phyloP scores from a whole-genome alignment of 306 rosid genomes.

The Erythrophleum fordii region DNA sequence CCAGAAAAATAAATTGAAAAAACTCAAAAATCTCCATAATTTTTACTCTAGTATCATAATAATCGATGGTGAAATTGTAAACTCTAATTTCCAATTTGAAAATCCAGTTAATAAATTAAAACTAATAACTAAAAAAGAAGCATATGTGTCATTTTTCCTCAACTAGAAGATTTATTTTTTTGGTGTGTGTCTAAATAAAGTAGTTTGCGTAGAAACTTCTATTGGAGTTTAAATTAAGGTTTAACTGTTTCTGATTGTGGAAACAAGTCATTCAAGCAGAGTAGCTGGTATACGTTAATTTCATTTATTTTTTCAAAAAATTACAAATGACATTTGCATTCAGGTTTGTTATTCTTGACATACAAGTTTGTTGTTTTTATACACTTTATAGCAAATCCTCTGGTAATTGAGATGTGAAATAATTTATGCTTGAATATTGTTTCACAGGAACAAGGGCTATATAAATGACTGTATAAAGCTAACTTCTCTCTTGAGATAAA shows the following conservation, averaged over 20 bases:
- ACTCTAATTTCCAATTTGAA: background rate
- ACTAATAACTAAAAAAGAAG: background rate
- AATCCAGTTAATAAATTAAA: background rate
- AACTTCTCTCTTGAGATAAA: background rate
- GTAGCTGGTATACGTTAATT: background rate
- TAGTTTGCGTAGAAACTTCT: background rate
- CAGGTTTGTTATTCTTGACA: background rate
- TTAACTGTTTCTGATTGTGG: background rate
- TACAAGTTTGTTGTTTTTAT: background rate
- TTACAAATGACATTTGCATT: background rate
- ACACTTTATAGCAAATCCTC: background rate
- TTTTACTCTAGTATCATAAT: background rate
- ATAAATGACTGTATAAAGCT: constrained; percentile 1
- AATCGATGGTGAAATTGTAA: background rate
- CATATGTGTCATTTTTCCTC: background rate
- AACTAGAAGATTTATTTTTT: background rate
- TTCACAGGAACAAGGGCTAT: background rate
- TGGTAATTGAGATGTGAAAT: background rate
- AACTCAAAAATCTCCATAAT: background rate
- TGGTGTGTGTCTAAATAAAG: background rate
- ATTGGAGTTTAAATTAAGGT: background rate
- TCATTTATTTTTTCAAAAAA: background rate
- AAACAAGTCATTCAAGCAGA: background rate
- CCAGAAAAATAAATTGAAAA: background rate
- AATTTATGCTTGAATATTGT: background rate